Conservation (phyloP, 2,329 filamentous ascomycete species). For the Endoconidiophora polonica region DNA sequence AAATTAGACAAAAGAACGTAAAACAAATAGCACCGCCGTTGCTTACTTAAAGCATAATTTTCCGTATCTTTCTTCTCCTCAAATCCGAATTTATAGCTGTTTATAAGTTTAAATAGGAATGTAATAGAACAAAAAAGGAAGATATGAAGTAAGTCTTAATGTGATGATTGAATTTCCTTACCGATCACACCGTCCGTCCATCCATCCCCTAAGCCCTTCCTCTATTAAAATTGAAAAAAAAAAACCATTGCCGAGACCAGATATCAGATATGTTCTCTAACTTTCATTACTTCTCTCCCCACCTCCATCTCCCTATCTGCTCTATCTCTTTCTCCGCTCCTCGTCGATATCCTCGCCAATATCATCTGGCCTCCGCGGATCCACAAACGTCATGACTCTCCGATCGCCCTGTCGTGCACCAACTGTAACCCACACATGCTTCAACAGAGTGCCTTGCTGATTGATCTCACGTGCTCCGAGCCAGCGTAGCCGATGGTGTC, state of each 20-base stretch:
- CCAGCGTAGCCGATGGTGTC: conserved; percentile 39
- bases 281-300: background rate
- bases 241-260: background rate
- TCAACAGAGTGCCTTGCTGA: conserved; percentile 26
- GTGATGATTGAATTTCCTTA: background rate
- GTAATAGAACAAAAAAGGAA: too few species aligned
- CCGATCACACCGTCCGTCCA: background rate
- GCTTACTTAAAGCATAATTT: too few species aligned
- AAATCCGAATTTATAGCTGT: too few species aligned
- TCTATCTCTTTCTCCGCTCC: conserved; percentile 11
- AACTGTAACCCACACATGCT: conserved; percentile 53
- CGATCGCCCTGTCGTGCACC: conserved; percentile 45
- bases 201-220: background rate
- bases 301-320: background rate
- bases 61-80: too few species aligned
- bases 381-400: conserved; percentile 36
- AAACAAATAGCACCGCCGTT: too few species aligned
- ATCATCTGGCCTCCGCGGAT: conserved; percentile 35
- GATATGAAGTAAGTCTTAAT: background rate
- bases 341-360: conserved; percentile 38
- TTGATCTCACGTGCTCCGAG: conserved; percentile 39
- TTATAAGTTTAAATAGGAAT: too few species aligned
- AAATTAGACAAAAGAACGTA: too few species aligned
- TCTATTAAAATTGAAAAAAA: too few species aligned
- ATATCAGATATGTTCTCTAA: background rate